phyloP scores from a whole-genome alignment of 768 basidiomycete species.

The Tulasnella sp. region DNA sequence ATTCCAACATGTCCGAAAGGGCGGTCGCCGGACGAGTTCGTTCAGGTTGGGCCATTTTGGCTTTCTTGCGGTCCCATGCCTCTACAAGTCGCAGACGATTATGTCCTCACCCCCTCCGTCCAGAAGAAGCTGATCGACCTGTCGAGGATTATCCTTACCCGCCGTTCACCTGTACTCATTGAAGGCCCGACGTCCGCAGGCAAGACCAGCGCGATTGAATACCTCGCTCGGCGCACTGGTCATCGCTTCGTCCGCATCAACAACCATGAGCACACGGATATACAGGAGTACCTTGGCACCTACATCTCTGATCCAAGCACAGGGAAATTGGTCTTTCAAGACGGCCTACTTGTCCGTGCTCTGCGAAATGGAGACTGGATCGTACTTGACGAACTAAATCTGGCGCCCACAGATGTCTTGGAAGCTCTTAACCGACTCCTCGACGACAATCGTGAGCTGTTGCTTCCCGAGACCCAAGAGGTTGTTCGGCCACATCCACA shows the following conservation, averaged over 20 bases:
- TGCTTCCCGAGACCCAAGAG: constrained; percentile 94
- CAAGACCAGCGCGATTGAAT: constrained; percentile 95
- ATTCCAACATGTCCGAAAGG: constrained; percentile 45
- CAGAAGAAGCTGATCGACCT: constrained; percentile 88
- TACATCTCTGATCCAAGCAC: constrained; percentile 88
- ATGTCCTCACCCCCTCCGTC: constrained; percentile 92
- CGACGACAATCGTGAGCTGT: constrained; percentile 93
- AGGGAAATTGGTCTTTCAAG: constrained; percentile 90
- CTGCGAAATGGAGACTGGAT: constrained; percentile 92
- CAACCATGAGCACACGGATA: constrained; percentile 99
- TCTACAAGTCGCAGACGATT: constrained; percentile 57
- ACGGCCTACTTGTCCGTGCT: constrained; percentile 87
- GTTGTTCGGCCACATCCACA: constrained; percentile 85
- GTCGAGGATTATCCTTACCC: constrained; percentile 79
- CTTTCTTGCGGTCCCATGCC: constrained; percentile 65
- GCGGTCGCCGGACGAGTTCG: constrained; percentile 38
- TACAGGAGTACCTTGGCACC: constrained; percentile 95
- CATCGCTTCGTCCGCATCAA: constrained; percentile 97
- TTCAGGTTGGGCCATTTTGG: constrained; percentile 89
- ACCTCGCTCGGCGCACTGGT: constrained; percentile 82
- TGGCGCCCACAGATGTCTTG: constrained; percentile 95
- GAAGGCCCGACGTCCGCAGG: constrained; percentile 97
- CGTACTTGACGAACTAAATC: constrained; percentile 92
- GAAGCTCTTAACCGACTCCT: constrained; percentile 93
- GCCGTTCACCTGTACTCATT: constrained; percentile 87